Base-by-base conservation (phyloP, 805 yeast genomes). In the Yamadazyma nakazawae region DNA sequence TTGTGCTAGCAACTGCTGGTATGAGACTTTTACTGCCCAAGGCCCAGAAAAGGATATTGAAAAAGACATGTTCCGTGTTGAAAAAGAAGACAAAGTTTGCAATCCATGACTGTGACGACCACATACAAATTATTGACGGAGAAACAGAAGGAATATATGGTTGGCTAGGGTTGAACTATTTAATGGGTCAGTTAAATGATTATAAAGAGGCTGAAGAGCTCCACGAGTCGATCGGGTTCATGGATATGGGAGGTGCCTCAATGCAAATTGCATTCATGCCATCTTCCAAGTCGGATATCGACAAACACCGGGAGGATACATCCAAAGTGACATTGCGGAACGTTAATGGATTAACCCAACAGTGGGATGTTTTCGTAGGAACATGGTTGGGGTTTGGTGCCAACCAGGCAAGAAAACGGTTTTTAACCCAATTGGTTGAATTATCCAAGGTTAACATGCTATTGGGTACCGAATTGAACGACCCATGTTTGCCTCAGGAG, bases 161-260 rank as follows among this genome's bases (percentile, higher is more conserved):
- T 13, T 94, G 99, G 99, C 64, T 94, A 26, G 94, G 92, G 0
- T 71, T 94, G 40, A 94, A 94, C 62, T 94, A 92, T 65, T 66
- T 94, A 46, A 77, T 85, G 65, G 85, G 87, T 1, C 79, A 79
- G 49, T 70, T 87, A 41, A 74, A 83, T 50, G 62, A 75, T 44
- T 78, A 75, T 54, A 73, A 74, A 32, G 54, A 67, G 6, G 45
- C 52, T 2, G 62, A 60, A 10, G 60, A 64, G 2, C 54, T 40
- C 3, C 85, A 78, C 55, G 65, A 66, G n/a, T 82, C 96, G 0
- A 84, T 78, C 53, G 99, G 99, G 4, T 92, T 94, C 57, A 85
- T 94, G 92, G 99, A 94, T 64, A 94, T 94, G 99, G 99, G 99
- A 13, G 99, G 99, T 12, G 99, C 99, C 0, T 89, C 97, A 1